These are phyloP conservation scores for Coprinopsis strossmayeri DNA, from an alignment of 768 basidiomycete genomes.

Conservation along the genomic window DNA sequence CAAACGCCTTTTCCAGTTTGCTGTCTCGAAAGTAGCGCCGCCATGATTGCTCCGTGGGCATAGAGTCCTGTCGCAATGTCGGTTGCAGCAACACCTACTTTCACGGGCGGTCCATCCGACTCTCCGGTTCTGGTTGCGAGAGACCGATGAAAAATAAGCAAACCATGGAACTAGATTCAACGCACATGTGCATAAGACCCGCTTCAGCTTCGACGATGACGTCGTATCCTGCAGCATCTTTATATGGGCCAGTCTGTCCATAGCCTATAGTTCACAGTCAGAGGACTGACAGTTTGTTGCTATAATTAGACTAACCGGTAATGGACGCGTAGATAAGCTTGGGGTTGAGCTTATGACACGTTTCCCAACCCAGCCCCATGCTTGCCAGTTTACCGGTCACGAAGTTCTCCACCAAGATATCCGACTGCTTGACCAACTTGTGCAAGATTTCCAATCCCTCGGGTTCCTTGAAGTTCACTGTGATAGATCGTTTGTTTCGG, in stretches of 20 bases:
- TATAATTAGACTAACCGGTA: slow-evolving; percentile 58
- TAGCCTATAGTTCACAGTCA: slow-evolving; percentile 23
- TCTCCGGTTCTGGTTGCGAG: slow-evolving; percentile 73
- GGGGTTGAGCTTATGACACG: slow-evolving; percentile 72
- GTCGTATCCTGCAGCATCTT: slow-evolving; percentile 81
- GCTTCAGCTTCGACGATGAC: slow-evolving; percentile 86
- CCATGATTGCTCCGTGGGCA: slow-evolving; percentile 90
- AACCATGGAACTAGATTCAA: slow-evolving; percentile 11
- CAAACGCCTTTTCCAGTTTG: slow-evolving; percentile 84
- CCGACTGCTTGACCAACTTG: slow-evolving; percentile 64
- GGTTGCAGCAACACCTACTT: slow-evolving; percentile 94
- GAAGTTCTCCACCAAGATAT: slow-evolving; percentile 89
- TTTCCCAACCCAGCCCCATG: slow-evolving; percentile 83
- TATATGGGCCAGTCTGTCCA: slow-evolving; percentile 83
- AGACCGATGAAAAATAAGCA: background rate
- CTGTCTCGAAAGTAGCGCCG: slow-evolving; percentile 73
- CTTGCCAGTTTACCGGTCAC: slow-evolving; percentile 77
- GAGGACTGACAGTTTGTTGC: too few species aligned
- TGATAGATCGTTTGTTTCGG: slow-evolving; percentile 84
- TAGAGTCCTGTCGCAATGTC: slow-evolving; percentile 87
- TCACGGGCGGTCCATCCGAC: slow-evolving; percentile 75
- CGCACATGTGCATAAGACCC: slow-evolving; percentile 90
- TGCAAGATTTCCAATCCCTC: slow-evolving; percentile 73
- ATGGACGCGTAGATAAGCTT: slow-evolving; percentile 83
- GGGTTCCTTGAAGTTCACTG: slow-evolving; percentile 78